phyloP scores from a whole-genome alignment of 192 early-diverging fungal genomes.

The Rhizophagus prolifer region DNA sequence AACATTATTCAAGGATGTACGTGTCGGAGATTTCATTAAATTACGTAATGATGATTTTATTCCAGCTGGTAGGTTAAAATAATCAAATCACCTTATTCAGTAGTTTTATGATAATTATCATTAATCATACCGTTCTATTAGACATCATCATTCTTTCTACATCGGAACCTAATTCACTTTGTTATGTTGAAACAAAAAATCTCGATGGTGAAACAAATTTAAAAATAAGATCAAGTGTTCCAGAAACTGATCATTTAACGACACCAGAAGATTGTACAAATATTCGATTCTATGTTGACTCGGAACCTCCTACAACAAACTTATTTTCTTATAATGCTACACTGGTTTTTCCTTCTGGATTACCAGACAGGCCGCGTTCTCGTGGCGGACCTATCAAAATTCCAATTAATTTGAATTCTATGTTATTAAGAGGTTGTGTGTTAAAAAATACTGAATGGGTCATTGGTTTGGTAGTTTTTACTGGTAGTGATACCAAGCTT shows the following conservation, averaged over 20 bases:
- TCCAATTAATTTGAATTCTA: constrained; percentile 61
- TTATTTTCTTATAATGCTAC: constrained; percentile 67
- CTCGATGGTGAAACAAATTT: constrained; percentile 82
- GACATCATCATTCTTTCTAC: constrained; percentile 67
- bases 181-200: constrained; percentile 78
- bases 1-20: constrained; percentile 67
- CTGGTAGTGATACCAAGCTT: constrained; percentile 76
- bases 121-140: constrained; percentile 25
- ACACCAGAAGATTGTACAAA: constrained; percentile 56
- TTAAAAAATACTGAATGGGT: constrained; percentile 76
- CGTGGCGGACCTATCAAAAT: constrained; percentile 28
- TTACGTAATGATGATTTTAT: constrained; percentile 79
- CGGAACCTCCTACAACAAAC: constrained; percentile 59
- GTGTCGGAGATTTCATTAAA: constrained; percentile 87
- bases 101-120: not conserved
- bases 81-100: not conserved
- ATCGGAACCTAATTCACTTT: constrained; percentile 62
- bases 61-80: constrained; percentile 66
- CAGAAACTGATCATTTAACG: constrained; percentile 47
- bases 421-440: constrained; percentile 71
- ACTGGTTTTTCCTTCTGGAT: constrained; percentile 35
- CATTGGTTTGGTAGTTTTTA: constrained; percentile 71
- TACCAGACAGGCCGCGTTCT: constrained; percentile 8
- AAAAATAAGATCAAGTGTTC: constrained; percentile 62
- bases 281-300: constrained; percentile 49